Evolutionary conservation across 331 rosid species (phyloP).

Genomic region (Pyracantha coccinea): DNA sequence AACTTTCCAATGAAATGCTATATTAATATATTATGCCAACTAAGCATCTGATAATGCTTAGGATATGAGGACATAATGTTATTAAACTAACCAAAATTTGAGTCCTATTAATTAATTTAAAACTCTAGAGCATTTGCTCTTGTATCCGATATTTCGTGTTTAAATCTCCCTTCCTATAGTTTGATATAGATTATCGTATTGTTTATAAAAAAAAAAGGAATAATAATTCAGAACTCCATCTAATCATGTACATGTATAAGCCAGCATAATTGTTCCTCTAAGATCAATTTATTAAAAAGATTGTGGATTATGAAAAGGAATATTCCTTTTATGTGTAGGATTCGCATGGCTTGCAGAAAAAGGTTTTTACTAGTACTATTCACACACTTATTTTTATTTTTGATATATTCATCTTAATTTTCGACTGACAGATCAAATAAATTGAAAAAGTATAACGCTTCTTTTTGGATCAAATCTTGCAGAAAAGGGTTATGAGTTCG

Average conservation of each 20-base stretch:
- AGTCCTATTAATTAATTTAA: too few relatives aligned
- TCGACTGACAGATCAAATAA: rapidly evolving
- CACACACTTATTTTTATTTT: too few relatives aligned
- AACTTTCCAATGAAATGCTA: background rate
- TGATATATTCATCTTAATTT: too few relatives aligned
- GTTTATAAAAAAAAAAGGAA: too few relatives aligned
- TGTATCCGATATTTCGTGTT: too few relatives aligned
- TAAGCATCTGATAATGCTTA: background rate
- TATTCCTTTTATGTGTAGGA: background rate
- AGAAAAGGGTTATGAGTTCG: background rate
- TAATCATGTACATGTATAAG: background rate
- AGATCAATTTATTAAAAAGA: too few relatives aligned
- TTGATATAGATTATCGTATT: too few relatives aligned
- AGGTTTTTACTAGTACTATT: too few relatives aligned
- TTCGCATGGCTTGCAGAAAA: constrained; percentile 9
- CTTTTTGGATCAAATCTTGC: too few relatives aligned
- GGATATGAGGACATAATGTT: background rate
- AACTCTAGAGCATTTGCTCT: too few relatives aligned
- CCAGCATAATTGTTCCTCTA: background rate
- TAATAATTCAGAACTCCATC: background rate
- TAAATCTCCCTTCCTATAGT: too few relatives aligned
- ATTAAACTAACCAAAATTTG: background rate
- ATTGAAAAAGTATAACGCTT: rapidly evolving
- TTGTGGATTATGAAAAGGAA: background rate
- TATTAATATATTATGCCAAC: constrained; percentile 3